Evolutionary conservation across 1,284 basidiomycete species (phyloP), one percentile per base, ranked within the genome.

Genomic region (Papiliotrema laurentii): DNA sequence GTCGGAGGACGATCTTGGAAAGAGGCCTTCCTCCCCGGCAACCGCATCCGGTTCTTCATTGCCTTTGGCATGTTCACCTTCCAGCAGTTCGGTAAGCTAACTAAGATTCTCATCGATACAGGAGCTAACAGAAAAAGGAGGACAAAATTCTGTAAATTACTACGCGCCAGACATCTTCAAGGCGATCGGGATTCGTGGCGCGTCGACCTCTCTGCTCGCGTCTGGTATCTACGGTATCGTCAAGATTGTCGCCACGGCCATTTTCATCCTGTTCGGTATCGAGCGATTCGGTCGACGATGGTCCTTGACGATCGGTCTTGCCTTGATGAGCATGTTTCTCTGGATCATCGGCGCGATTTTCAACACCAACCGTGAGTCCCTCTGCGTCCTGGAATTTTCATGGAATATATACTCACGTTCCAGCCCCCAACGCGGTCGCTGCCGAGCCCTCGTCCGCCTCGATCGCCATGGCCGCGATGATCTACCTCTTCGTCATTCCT

Each of bases 141-240:
- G 38, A 7, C 14, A 9, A 25, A 31, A 37, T 34, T 36, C 43
- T 5, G 81, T 86, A 54, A 80, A 79, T 47, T 88, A 89, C 70
- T 89, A 87, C 63, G 84, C 85, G 2, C 86, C 87, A 1, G 45
- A 71, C 48, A 79, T 71, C 51, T 72, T 43, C 48, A 73, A 75
- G 21, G 74, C 76, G 18, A 76, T 86, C 40, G 66, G 81, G 13
- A 77, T 84, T 46, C 74, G 70, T 1, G 80, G 81, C 2, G 75
- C 75, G 26, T 76, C 69, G 16, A 76, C 78, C 3, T 75, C 73
- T 5, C 78, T 90, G 2, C 80, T 90, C 50, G 86, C 88, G 2
- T 86, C 84, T 9, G 87, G 88, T 22, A 81, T 90, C 47, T 91
- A 90, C 63, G 87, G 87, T 47, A 77, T 88, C 64, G 79, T 87